Base-by-base conservation (phyloP, 129 eudicot species). In the Lactuca saligna region DNA sequence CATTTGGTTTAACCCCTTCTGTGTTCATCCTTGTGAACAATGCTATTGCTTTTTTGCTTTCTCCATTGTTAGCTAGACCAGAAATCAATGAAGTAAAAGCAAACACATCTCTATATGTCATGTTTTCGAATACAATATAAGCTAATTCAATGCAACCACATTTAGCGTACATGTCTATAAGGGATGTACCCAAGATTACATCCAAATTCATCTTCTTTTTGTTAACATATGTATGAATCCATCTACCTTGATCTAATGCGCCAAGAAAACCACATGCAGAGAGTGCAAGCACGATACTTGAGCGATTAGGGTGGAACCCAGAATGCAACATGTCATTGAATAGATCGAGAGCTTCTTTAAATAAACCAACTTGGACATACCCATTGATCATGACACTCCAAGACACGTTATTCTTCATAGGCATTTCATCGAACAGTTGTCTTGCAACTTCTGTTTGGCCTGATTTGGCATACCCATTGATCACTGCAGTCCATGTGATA, bases 381-480 rank as follows among this genome's bases (percentile, higher is more conserved):
- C 97, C 97, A 41, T 82, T 82, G 34, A 86, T 80, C 93, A 91
- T 83, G 3, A 78, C 81, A 63, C 94, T 84, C 97, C 97, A 91
- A 37, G 96, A 83, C 82, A 84, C 91, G 2, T 63, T 81, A 76
- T 91, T 86, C 58, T 68, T 91, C 5, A 39, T 64, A 2, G 96
- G 96, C 96, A 91, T 91, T 85, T 78, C 62, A 80, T 88, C 97
- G 51, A 91, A 91, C 96, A 91, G 54, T 17, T 88, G 51, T 3
- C 86, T 57, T 3, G 94, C 97, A 63, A 17, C 34, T 17, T 41
- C 80, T 3, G 83, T 48, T 54, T 76, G 68, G 8, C 93, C 91
- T 8, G 15, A 17, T 48, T 74, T 86, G 6, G 67, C 75, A 74
- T 86, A 85, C 61, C 93, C 97, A 50, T 82, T 78, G 13, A 91